phyloP scores from a whole-genome alignment of 2,329 filamentous ascomycete genomes.

The Coleophoma eucalyptorum region DNA sequence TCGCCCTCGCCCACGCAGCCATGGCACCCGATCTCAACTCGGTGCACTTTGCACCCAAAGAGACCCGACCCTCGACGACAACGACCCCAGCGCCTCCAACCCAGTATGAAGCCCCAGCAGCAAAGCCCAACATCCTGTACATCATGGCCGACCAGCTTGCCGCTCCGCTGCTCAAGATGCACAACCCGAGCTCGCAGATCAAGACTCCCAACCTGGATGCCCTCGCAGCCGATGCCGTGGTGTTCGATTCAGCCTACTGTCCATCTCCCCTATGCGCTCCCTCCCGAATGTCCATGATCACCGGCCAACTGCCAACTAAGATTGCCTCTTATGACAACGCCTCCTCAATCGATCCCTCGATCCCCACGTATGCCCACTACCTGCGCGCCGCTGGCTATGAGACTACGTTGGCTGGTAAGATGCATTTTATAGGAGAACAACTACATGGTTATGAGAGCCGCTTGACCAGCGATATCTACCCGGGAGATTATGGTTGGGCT shows the following conservation, averaged over 20 bases:
- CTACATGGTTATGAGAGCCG: slow-evolving; percentile 91
- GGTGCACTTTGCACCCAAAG: slow-evolving; percentile 51
- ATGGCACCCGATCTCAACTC: slow-evolving; percentile 77
- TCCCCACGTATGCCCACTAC: slow-evolving; percentile 91
- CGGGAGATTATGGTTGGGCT: slow-evolving; percentile 89
- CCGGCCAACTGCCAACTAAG: slow-evolving; percentile 84
- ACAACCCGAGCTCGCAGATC: slow-evolving; percentile 85
- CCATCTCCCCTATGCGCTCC: slow-evolving; percentile 90
- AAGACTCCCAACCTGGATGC: slow-evolving; percentile 87
- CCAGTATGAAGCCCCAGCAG: slow-evolving; percentile 7
- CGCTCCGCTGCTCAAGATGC: slow-evolving; percentile 85
- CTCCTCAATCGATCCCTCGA: slow-evolving; percentile 75
- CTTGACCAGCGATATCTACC: slow-evolving; percentile 93
- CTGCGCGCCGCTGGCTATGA: slow-evolving; percentile 82
- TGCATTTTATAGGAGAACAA: slow-evolving; percentile 96
- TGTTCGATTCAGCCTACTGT: slow-evolving; percentile 93
- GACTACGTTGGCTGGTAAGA: slow-evolving; percentile 88
- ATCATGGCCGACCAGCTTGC: slow-evolving; percentile 98
- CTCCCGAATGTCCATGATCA: slow-evolving; percentile 92
- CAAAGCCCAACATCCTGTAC: slow-evolving; percentile 71
- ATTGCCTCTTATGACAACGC: slow-evolving; percentile 93
- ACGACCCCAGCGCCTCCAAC: slow-evolving; percentile 16
- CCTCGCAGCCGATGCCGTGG: slow-evolving; percentile 75
- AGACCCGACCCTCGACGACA: slow-evolving; percentile 13
- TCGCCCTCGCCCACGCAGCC: slow-evolving; percentile 6